Evolutionary conservation across 148 eudicot species (phyloP), one percentile per base, ranked within the genome.

Genomic region (Drosera capensis): DNA sequence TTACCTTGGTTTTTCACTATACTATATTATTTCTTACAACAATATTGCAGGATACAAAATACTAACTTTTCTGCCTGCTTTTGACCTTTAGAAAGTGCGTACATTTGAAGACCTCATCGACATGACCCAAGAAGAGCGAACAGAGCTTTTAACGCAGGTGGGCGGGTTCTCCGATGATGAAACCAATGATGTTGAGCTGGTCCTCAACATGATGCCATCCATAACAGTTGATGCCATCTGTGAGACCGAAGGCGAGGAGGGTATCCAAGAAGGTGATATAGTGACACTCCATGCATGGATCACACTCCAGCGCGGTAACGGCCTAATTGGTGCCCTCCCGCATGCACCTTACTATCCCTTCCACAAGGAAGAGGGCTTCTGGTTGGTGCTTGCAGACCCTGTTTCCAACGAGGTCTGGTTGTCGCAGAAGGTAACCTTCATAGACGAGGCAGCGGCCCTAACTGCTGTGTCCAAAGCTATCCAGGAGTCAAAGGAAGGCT

Each of bases 401-500:
- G 52, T 8, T 20, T 57, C 63, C 1, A 64, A 64, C 20, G 58
- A 64, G 1, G 50, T 57, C 24, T 64, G 68, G 68, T 37, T 57
- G 49, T 57, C 45, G 50, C 52, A 64, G 15, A 64, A 57, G 52
- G 52, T 57, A 26, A 57, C 25, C 29, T 57, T 64, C 45, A 57
- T 40, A 54, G 63, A 57, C 4, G 68, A 64, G 40, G 40, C 45
- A 12, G 44, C 58, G 13, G 68, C 63, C 25, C 14, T 52, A 25
- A 57, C 37, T 16, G 56, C 56, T 20, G 57, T 40, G 6, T 23
- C 48, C 1, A 67, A 68, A 52, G 68, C 76, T n/a, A 67, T 54
- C 21, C 59, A 64, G 23, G 72, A 74, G 40, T 18, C 60, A 20
- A 64, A 57, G 61, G 75, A 70, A 28, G 75, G 72, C 16, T 59